phyloP scores from a whole-genome alignment of 2,329 filamentous ascomycete genomes.

The Botrytis elliptica region DNA sequence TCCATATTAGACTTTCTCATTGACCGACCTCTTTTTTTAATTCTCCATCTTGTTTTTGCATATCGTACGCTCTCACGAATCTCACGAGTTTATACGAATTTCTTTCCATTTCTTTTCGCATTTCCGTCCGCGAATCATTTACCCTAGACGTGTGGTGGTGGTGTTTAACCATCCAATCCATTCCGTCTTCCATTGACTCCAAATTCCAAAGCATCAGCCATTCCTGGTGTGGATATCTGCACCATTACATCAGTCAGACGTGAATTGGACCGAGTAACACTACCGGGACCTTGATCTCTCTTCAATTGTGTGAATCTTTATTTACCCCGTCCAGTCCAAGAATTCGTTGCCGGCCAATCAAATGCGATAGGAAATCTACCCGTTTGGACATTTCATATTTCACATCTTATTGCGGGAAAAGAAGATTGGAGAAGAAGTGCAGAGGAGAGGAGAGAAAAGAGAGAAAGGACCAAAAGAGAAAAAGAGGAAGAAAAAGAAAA shows the following conservation, averaged over 20 bases:
- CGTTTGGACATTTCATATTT: neutral
- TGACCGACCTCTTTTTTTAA: conserved; percentile 9
- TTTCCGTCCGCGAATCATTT: neutral
- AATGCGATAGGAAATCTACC: neutral
- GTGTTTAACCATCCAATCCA: neutral
- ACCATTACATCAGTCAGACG: conserved; percentile 22
- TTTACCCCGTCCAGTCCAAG: neutral
- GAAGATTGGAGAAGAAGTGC: neutral
- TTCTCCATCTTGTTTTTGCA: neutral
- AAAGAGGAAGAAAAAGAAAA: no score
- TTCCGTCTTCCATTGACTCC: neutral
- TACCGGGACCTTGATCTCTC: neutral
- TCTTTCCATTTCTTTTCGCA: neutral
- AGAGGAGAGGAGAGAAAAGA: neutral
- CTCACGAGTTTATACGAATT: conserved; percentile 10
- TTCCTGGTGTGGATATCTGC: conserved; percentile 11
- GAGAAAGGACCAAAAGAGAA: neutral
- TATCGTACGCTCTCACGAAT: neutral
- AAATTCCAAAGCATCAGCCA: neutral
- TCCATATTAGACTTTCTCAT: neutral
- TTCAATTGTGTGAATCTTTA: neutral
- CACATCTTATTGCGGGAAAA: neutral
- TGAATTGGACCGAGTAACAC: conserved; percentile 4
- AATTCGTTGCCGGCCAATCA: neutral
- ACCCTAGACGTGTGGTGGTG: neutral